Evolutionary conservation across 1,284 basidiomycete genomes (phyloP).

Genomic region (Pseudomicrostroma phylloplanum): DNA sequence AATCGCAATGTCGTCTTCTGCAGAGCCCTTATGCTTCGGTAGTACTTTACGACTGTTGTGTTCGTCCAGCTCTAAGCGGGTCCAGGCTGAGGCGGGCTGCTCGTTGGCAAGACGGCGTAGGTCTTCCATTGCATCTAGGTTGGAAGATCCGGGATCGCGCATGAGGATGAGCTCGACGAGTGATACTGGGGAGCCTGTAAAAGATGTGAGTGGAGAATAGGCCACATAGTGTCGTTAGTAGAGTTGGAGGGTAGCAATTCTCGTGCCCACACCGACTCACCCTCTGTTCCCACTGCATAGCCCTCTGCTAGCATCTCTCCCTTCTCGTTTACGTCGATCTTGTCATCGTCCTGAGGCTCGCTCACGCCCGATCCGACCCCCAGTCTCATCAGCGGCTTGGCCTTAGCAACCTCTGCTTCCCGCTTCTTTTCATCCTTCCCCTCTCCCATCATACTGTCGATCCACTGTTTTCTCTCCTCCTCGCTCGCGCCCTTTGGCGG

Average conservation of each 20-base stretch:
- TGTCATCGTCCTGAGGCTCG: conserved; percentile 9
- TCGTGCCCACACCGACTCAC: background rate
- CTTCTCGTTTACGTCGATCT: conserved; percentile 5
- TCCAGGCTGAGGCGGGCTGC: too few species aligned
- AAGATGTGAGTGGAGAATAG: conserved; percentile 15
- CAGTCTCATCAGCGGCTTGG: conserved; percentile 21
- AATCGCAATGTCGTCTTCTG: too few species aligned
- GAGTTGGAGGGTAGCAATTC: background rate
- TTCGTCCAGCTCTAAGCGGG: too few species aligned
- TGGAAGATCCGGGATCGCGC: too few species aligned
- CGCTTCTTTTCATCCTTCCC: conserved; percentile 14
- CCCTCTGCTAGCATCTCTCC: conserved; percentile 13
- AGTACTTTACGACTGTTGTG: too few species aligned
- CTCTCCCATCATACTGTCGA: conserved; percentile 10
- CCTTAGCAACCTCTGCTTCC: conserved; percentile 9
- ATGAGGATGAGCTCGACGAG: background rate
- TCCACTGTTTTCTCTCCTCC: conserved; percentile 12
- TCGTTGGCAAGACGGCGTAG: too few species aligned
- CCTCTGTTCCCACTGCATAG: conserved; percentile 28
- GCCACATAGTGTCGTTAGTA: too few species aligned
- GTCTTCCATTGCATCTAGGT: too few species aligned
- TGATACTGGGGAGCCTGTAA: conserved; percentile 16
- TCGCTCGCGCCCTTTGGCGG: conserved; percentile 71
- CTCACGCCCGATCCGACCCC: conserved; percentile 24
- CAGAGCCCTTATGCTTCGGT: too few species aligned